Percentiles rank a stretch among this genome's conserved stretches.
These are phyloP conservation scores for Diaporthe caulivora DNA, from an alignment of 2,329 filamentous ascomycete species.

Conservation along the genomic window DNA sequence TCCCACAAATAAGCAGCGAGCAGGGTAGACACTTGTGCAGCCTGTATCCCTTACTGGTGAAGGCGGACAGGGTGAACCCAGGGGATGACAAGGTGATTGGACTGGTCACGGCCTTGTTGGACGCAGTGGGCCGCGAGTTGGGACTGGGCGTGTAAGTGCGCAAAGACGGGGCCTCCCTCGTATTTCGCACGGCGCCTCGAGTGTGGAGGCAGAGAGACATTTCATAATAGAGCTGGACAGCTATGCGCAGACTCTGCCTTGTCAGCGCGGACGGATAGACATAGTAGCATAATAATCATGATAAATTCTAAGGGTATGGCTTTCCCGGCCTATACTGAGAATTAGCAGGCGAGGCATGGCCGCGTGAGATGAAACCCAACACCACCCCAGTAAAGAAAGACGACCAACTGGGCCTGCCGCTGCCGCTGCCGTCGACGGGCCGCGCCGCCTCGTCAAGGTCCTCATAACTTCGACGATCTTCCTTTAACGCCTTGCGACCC, in stretches of 20 bases:
- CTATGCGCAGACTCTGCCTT: not conserved
- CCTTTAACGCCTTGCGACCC: slow-evolving; percentile 11
- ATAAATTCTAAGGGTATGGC: not conserved
- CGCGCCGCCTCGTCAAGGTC: not conserved
- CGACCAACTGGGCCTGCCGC: slow-evolving; percentile 25
- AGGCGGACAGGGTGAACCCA: slow-evolving; percentile 67
- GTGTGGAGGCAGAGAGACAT: not conserved
- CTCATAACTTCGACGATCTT: slow-evolving; percentile 14
- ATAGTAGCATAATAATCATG: slow-evolving; percentile 14
- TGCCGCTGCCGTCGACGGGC: not conserved
- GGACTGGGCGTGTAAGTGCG: slow-evolving; percentile 48
- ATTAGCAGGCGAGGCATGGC: slow-evolving; percentile 31
- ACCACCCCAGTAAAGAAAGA: slow-evolving; percentile 31
- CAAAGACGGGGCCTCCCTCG: not conserved
- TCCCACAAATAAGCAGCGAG: slow-evolving; percentile 64
- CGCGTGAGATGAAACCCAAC: slow-evolving; percentile 34
- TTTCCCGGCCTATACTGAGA: slow-evolving; percentile 13
- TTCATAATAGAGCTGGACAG: not conserved
- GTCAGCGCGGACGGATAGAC: not conserved
- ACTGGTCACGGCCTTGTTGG: slow-evolving; percentile 70
- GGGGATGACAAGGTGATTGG: slow-evolving; percentile 72
- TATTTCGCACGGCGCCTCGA: not conserved
- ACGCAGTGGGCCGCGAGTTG: slow-evolving; percentile 71
- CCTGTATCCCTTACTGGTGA: slow-evolving; percentile 82
- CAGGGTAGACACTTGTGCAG: slow-evolving; percentile 77